phyloP scores from a whole-genome alignment of 2,329 filamentous ascomycete species.

The Bipolaris victoriae region DNA sequence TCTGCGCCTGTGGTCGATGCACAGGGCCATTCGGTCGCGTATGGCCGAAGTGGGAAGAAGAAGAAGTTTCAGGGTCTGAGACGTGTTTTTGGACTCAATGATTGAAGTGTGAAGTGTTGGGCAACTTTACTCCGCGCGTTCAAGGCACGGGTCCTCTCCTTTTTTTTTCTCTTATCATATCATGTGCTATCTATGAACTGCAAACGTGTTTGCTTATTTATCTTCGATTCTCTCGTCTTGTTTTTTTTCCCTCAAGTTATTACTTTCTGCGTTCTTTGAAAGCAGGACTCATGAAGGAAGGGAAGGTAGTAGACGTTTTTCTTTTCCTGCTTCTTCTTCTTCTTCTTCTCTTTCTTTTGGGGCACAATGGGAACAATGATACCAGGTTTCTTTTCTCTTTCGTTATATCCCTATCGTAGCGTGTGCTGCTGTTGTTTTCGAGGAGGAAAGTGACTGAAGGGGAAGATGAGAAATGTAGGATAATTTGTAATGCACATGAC shows the following conservation, averaged over 20 bases:
- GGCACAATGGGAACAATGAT: background rate
- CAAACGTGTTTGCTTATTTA: background rate
- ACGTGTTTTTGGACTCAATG: slow-evolving; percentile 67
- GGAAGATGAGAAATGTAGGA: background rate
- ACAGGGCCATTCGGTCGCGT: slow-evolving; percentile 29
- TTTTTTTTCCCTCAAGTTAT: background rate
- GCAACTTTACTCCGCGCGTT: no score
- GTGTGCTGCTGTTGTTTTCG: background rate
- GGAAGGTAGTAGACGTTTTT: background rate
- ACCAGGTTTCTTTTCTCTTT: background rate
- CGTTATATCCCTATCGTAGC: background rate
- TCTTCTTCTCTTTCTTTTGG: background rate
- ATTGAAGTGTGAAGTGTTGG: slow-evolving; percentile 45
- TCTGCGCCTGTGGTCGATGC: slow-evolving; percentile 35
- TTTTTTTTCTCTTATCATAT: background rate
- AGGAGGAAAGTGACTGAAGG: background rate
- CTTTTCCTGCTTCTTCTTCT: background rate
- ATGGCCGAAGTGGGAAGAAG: slow-evolving; percentile 53
- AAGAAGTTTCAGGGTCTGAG: slow-evolving; percentile 73
- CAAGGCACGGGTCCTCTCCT: no score
- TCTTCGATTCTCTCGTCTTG: background rate
- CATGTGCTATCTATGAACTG: slow-evolving; percentile 1
- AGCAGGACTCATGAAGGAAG: background rate
- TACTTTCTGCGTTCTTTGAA: no score
- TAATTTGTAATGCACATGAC: background rate